phyloP scores from a whole-genome alignment of 2,329 filamentous ascomycete species.

The Fusarium tjaetaba region DNA sequence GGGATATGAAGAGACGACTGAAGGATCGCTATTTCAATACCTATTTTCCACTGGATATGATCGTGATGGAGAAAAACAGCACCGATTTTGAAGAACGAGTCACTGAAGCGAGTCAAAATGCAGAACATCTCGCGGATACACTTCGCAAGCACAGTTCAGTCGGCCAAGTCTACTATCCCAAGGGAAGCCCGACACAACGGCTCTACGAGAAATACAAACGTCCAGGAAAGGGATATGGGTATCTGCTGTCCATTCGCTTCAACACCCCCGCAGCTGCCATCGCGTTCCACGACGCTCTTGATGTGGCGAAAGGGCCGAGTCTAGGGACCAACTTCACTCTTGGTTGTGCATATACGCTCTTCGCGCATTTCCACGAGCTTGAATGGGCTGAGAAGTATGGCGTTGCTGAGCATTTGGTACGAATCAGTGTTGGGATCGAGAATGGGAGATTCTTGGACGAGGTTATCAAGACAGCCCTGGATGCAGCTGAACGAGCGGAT shows the following conservation, averaged over 20 bases:
- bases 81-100: conserved; percentile 50
- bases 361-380: conserved; percentile 51
- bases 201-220: conserved; percentile 46
- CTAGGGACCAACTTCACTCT: conserved; percentile 62
- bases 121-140: conserved; percentile 42
- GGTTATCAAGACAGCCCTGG: conserved; percentile 28
- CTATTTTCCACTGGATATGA: conserved; percentile 40
- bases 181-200: conserved; percentile 50
- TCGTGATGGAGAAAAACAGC: conserved; percentile 53
- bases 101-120: conserved; percentile 38
- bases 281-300: conserved; percentile 60
- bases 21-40: conserved; percentile 34
- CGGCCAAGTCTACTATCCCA: conserved; percentile 54
- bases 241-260: conserved; percentile 62
- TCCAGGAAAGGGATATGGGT: conserved; percentile 59
- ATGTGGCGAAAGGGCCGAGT: conserved; percentile 60
- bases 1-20: conserved; percentile 41
- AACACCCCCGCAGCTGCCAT: conserved; percentile 46
- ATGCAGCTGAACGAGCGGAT: conserved; percentile 1
- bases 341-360: conserved; percentile 52
- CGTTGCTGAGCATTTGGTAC: conserved; percentile 52
- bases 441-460: conserved; percentile 43
- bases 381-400: conserved; percentile 53
- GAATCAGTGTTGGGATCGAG: conserved; percentile 58
- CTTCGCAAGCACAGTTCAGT: conserved; percentile 38